Percentiles rank a stretch among this genome's conserved stretches.
phyloP scores from a whole-genome alignment of 257 asterid genomes.

The Primulina huaijiensis region DNA sequence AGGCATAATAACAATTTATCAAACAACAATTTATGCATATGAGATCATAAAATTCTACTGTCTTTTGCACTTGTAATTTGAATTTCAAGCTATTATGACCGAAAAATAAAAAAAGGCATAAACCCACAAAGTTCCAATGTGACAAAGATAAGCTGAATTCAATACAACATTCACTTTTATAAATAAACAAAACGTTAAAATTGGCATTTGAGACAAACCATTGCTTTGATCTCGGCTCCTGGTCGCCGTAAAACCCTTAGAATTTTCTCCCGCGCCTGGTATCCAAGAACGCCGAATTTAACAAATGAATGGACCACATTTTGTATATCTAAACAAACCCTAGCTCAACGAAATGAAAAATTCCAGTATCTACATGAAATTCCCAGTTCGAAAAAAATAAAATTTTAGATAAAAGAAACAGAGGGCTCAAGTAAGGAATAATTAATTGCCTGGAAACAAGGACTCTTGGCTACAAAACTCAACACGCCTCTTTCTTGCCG shows the following conservation, averaged over 20 bases:
- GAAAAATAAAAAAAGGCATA: background rate
- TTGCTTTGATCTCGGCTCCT: constrained; percentile 8
- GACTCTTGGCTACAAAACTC: background rate
- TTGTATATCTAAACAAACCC: background rate
- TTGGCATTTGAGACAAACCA: constrained; percentile 13
- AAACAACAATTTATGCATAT: background rate
- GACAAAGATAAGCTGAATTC: background rate
- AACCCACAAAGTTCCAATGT: background rate
- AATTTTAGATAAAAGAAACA: background rate
- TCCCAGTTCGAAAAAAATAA: background rate
- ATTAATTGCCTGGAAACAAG: constrained; percentile 12
- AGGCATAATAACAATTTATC: background rate
- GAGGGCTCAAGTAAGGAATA: background rate
- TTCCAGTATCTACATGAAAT: background rate
- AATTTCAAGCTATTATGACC: background rate
- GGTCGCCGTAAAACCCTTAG: constrained; percentile 3
- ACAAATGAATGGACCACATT: background rate
- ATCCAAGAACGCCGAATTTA: background rate
- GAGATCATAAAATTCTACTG: background rate
- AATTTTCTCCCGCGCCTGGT: constrained; percentile 15
- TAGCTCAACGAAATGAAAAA: background rate
- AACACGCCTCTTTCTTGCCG: constrained; percentile 14
- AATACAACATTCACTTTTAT: background rate
- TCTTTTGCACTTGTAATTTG: background rate
- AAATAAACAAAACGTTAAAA: background rate